phyloP scores from a whole-genome alignment of 257 asterid genomes.

The Misopates orontium region DNA sequence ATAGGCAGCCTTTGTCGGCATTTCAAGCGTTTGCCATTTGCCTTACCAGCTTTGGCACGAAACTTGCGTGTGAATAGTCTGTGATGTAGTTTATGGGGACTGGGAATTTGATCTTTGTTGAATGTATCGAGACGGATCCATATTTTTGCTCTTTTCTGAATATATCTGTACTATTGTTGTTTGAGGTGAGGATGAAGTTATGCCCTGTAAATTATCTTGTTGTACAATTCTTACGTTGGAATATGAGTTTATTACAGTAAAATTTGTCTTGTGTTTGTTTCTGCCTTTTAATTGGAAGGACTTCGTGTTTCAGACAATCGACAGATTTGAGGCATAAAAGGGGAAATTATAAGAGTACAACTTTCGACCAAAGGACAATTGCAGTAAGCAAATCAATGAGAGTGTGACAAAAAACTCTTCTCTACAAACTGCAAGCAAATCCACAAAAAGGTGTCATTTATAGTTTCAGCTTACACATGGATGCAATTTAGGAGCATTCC shows the following conservation, averaged over 20 bases:
- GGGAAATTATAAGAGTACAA: too few species aligned
- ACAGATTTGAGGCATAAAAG: too few species aligned
- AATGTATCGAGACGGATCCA: background rate
- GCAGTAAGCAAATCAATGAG: too few species aligned
- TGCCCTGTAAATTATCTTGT: constrained; percentile 28
- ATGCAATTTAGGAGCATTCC: too few species aligned
- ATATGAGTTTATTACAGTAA: background rate
- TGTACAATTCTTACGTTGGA: constrained; percentile 14
- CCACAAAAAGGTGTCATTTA: too few species aligned
- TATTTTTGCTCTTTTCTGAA: background rate
- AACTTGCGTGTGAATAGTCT: constrained; percentile 72
- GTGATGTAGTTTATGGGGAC: constrained; percentile 8
- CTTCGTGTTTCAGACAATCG: background rate
- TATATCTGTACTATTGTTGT: constrained; percentile 3
- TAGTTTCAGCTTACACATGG: too few species aligned
- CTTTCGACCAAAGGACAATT: too few species aligned
- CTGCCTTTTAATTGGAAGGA: background rate
- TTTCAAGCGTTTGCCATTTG: constrained; percentile 96
- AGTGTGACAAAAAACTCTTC: too few species aligned
- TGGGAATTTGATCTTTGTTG: background rate
- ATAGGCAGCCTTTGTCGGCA: constrained; percentile 83
- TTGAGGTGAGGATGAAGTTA: constrained; percentile 6
- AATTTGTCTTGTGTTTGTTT: background rate
- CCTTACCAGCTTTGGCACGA: constrained; percentile 87
- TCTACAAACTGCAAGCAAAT: too few species aligned